These are phyloP conservation scores for Cryphonectria radicalis DNA, from an alignment of 2,329 filamentous ascomycete genomes.

Conservation along the genomic window DNA sequence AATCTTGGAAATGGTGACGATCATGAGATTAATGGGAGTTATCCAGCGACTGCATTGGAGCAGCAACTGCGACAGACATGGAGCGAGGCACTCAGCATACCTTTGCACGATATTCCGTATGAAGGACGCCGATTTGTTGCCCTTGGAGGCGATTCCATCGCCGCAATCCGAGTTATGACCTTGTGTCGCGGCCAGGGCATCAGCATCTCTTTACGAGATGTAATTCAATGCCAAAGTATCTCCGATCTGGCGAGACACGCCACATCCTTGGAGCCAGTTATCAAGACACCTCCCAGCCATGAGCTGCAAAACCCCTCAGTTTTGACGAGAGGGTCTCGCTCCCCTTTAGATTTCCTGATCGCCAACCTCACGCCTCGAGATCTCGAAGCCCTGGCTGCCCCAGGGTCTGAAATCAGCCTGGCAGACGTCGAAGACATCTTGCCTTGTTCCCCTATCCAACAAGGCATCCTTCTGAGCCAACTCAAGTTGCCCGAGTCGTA, in stretches of 20 bases:
- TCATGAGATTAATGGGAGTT: not conserved
- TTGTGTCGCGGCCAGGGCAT: constrained; percentile 44
- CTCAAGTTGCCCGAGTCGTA: constrained; percentile 34
- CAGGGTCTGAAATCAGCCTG: constrained; percentile 31
- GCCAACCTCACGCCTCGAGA: not conserved
- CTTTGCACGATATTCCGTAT: constrained; percentile 17
- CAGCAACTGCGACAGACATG: constrained; percentile 32
- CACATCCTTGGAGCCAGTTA: constrained; percentile 12
- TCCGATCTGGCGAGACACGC: not conserved
- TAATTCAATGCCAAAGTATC: constrained; percentile 42
- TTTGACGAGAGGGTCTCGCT: not conserved
- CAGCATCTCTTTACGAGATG: constrained; percentile 46
- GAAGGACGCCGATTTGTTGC: constrained; percentile 49
- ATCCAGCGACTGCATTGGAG: constrained; percentile 31
- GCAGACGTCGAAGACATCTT: constrained; percentile 41
- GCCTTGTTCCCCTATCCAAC: constrained; percentile 45
- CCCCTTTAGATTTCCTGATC: not conserved
- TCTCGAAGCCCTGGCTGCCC: not conserved
- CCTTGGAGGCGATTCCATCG: constrained; percentile 51
- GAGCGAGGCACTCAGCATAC: constrained; percentile 26
- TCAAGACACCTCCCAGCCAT: not conserved
- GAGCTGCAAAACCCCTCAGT: not conserved
- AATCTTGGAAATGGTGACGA: not conserved
- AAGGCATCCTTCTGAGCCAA: constrained; percentile 44
- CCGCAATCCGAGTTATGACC: constrained; percentile 53